Evolutionary conservation across 805 yeast species (phyloP), one percentile per base, ranked within the genome.

Genomic region (Metschnikowia hibisci): DNA sequence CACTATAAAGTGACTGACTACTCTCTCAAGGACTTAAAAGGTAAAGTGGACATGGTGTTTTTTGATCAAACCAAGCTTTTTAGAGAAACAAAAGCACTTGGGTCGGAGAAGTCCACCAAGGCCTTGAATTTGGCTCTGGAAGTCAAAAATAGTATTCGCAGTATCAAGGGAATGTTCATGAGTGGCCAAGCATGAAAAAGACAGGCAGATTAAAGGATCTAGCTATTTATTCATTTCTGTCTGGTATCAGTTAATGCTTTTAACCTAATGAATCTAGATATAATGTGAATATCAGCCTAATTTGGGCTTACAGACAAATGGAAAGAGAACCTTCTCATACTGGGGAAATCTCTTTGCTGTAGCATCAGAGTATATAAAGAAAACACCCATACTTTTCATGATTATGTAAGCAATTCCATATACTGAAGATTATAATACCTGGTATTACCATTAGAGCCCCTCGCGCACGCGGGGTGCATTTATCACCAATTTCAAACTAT

Each of bases 121-220:
- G 32, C 47, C 7, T 18, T 39, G 31, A 64, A 64, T 43, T 48
- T 68, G 48, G 63, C 64, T 1, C 51, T 57, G 12, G 73, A 67
- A 28, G 60, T 62, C 22, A 65, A 60, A 47, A 63, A 59, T 41
- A 69, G 64, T 39, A 64, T 70, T n/a, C 55, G 75, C 41, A 55
- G 64, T 37, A 64, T 70, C 32, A 70, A 70, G 54, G 75, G 75
- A n/a, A 48, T 66, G 52, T 69, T 52, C 44, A 69, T 70, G 71
- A 69, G 73, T 50, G 75, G 75, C 0, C 63, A 64, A 41, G 64
- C 52, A 3, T 64, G 46, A 42, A 6, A 8, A 3, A 8, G 18
- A 10, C n/a, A 8, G 10, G 32, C 6, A 6, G n/a, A 29, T n/a
- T 8, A 14, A n/a, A 11, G 32, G 6, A 8, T 6, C 14, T 10